phyloP scores from a whole-genome alignment of 75 land plant genomes.

The Cryptomeria japonica region DNA sequence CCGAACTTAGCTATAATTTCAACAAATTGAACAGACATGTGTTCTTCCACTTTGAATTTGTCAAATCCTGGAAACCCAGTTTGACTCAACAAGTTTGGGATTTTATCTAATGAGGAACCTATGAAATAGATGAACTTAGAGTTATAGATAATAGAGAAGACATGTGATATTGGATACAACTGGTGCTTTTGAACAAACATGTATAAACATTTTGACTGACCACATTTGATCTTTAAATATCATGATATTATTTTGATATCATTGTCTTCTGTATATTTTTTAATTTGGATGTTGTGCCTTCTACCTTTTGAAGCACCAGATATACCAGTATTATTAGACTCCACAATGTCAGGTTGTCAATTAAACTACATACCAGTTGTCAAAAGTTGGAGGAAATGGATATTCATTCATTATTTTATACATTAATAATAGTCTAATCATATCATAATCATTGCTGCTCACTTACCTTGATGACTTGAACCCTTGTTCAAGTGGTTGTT shows the following conservation, averaged over 20 bases:
- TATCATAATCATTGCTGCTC: neutral
- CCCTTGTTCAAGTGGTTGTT: conserved; percentile 14
- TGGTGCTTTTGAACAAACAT: neutral
- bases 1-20: too few relatives aligned
- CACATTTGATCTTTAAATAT: neutral
- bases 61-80: neutral
- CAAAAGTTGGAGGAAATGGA: neutral
- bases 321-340: neutral
- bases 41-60: neutral
- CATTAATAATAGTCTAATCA: neutral
- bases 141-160: neutral
- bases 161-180: neutral
- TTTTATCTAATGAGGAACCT: neutral
- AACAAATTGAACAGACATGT: neutral
- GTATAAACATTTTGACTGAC: neutral
- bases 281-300: neutral
- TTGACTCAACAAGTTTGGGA: neutral
- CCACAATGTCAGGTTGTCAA: neutral
- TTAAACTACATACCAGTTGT: neutral
- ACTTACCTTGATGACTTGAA: conserved; percentile 11
- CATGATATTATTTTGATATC: neutral
- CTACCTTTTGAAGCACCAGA: neutral
- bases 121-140: neutral
- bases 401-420: neutral
- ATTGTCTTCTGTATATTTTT: neutral